Base-by-base conservation (phyloP, 371 early-diverging fungal genomes). In the Apophysomyces sp. region DNA sequence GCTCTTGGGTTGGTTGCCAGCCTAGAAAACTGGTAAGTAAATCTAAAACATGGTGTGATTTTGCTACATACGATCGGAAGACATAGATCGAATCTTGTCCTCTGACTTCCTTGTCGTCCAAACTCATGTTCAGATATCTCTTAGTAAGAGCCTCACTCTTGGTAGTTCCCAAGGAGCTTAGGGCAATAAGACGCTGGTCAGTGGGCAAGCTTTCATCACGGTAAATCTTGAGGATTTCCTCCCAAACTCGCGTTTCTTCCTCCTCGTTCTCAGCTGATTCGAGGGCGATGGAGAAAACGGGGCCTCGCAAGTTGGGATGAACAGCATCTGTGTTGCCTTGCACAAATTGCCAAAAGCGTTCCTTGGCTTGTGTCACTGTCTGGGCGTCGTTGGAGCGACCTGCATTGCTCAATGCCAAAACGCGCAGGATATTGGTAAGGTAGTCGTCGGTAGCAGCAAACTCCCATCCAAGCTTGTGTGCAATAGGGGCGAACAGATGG, bases 241-340 rank as follows among this genome's bases (percentile, higher is more conserved):
- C 91, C 82, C 90, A 94, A 57, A 72, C 53, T 24, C 66, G 67
- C 24, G 61, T 55, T 58, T 80, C 80, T 60, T 93, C 94, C 36
- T 85, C 82, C 21, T 78, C 77, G 28, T 84, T 87, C 12, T 77
- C 74, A 11, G 91, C 91, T 65, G 88, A 76, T 40, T 75, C 60
- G 24, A 95, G 73, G 3, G 90, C 93, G 60, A 92, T 87, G 60
- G 78, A 76, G 72, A 85, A 97, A 0, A 93, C 92, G 2, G 90
- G 73, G 26, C 87, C 86, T n/a, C 94, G 91, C 21, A 97, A 68
- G 73, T 95, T 92, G 37, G 96, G 91, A 62, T 92, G 90, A 32
- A 98, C 60, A 0, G 88, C 90, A 0, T 72, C 74, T 3, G 49
- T 69, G 57, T 74, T 68, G 24, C 78, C 78, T 27, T 68, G 69